Evolutionary conservation across 163 green algal species (phyloP).

Genomic region (Volvox carteri): DNA sequence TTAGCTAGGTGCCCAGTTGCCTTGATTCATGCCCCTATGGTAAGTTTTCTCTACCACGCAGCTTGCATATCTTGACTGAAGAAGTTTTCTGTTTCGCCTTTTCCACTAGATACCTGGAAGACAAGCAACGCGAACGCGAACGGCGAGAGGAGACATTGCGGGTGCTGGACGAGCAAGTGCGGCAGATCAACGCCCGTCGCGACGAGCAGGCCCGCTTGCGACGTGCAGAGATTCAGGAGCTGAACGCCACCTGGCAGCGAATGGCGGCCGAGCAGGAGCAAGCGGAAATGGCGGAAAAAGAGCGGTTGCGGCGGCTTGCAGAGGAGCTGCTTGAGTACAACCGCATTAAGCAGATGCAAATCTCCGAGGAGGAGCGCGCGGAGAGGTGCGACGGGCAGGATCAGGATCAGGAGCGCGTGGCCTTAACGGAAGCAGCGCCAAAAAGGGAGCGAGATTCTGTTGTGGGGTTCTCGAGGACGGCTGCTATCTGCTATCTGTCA

Average conservation of each 20-base stretch:
- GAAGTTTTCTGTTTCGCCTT: too few relatives aligned
- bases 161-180: conserved; percentile 69
- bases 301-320: conserved; percentile 80
- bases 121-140: conserved; percentile 59
- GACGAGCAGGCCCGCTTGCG: conserved; percentile 41
- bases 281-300: conserved; percentile 58
- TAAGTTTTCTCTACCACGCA: too few relatives aligned
- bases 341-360: conserved; percentile 65
- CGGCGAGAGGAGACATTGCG: conserved; percentile 56
- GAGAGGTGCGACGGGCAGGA: conserved; percentile 56
- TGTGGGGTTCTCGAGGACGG: too few relatives aligned
- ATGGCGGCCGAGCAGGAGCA: conserved; percentile 61
- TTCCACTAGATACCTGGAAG: conserved; percentile 65
- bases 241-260: conserved; percentile 51
- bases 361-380: conserved; percentile 63
- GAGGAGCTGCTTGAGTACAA: conserved; percentile 82
- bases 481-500: too few relatives aligned
- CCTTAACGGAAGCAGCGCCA: too few relatives aligned
- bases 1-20: too few relatives aligned
- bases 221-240: conserved; percentile 59
- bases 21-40: too few relatives aligned
- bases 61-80: too few relatives aligned
- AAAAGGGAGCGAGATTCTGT: too few relatives aligned
- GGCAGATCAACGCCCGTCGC: conserved; percentile 55
- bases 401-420: not conserved